Evolutionary conservation across 106 monocot genomes (phyloP).

Genomic region (Dendrobium huoshanense): DNA sequence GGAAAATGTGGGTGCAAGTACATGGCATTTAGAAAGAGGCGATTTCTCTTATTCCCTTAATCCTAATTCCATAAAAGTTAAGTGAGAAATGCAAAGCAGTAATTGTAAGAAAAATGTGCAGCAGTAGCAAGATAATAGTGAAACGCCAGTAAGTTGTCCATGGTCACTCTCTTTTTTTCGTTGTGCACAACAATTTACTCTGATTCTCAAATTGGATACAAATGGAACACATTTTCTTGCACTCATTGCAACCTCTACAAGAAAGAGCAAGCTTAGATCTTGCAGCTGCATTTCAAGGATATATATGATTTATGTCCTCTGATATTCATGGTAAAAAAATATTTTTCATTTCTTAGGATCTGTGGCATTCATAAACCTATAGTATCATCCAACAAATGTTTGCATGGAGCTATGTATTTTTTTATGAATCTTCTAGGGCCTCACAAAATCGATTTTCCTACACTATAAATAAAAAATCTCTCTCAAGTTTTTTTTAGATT

Average conservation of each 20-base stretch:
- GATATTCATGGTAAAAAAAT: not conserved
- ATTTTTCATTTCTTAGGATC: not conserved
- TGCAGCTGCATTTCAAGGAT: not conserved
- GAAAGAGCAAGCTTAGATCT: not conserved
- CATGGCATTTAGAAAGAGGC: not conserved
- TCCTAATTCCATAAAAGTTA: not conserved
- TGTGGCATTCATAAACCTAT: not conserved
- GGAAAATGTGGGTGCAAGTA: not conserved
- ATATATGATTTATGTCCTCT: not conserved
- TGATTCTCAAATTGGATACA: not conserved
- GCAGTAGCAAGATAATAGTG: not conserved
- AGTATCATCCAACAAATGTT: not conserved
- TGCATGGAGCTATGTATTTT: not conserved
- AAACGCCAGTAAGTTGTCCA: no score
- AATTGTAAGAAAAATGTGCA: not conserved
- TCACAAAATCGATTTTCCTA: not conserved
- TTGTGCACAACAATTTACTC: not conserved
- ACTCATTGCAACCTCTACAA: not conserved
- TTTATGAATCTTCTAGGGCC: not conserved
- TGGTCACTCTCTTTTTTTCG: not conserved
- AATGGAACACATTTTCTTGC: not conserved
- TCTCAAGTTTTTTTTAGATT: not conserved
- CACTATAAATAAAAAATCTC: not conserved
- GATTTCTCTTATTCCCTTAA: not conserved
- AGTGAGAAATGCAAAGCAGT: not conserved